Conservation (phyloP, 139 green algal species). For the Chlamydomonas asymmetrica region DNA sequence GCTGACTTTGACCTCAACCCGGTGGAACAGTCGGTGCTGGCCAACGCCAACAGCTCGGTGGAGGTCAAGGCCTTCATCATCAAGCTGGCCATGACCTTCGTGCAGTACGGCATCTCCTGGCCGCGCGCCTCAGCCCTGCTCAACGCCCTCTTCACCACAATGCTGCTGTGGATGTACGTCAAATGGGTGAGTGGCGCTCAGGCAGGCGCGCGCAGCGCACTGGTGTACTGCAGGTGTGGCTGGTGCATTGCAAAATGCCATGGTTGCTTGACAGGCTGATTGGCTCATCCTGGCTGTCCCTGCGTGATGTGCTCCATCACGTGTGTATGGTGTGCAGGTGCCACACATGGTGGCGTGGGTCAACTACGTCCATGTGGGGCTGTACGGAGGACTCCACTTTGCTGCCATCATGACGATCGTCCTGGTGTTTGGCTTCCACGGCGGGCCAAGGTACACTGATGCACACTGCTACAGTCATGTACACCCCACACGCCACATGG, state of each 20-base stretch:
- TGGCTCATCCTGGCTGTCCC: constrained; percentile 12
- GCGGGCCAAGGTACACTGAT: background rate
- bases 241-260: constrained; percentile 6
- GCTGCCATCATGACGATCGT: constrained; percentile 10
- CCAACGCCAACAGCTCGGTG: constrained; percentile 13
- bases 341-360: constrained; percentile 26
- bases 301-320: too few relatives aligned
- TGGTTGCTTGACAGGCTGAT: too few relatives aligned
- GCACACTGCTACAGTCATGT: background rate
- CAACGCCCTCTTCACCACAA: too few relatives aligned
- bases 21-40: constrained; percentile 11
- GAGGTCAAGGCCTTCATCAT: constrained; percentile 25
- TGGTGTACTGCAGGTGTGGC: background rate
- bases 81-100: constrained; percentile 30
- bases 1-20: constrained; percentile 20
- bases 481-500: too few relatives aligned
- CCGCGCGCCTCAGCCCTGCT: background rate
- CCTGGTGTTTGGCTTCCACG: background rate
- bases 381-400: constrained; percentile 10
- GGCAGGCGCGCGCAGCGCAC: too few relatives aligned
- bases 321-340: too few relatives aligned
- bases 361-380: constrained; percentile 21
- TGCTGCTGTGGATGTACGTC: too few relatives aligned
- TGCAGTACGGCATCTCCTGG: constrained; percentile 23
- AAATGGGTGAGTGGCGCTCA: too few relatives aligned